Conservation (phyloP, 768 basidiomycete species). For the Xerocomellus intermedius region DNA sequence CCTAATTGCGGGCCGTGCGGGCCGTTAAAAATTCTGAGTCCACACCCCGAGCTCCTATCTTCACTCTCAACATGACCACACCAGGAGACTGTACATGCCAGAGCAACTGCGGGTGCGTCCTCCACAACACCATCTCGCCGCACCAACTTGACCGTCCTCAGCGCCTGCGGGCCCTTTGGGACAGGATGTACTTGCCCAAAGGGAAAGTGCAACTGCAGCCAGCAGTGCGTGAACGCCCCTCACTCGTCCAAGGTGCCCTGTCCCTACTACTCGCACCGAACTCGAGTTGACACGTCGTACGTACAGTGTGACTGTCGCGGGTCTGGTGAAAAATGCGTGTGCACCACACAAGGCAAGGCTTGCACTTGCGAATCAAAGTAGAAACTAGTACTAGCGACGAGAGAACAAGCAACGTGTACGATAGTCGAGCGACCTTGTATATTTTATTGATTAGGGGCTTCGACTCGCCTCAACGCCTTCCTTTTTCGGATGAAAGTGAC, state of each 20-base stretch:
- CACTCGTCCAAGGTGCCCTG: constrained; percentile 20
- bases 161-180: constrained; percentile 32
- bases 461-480: background rate
- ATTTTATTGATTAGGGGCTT: background rate
- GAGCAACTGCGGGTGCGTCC: constrained; percentile 27
- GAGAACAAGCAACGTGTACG: constrained; percentile 13
- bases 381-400: background rate
- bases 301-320: constrained; percentile 25
- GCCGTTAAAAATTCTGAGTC: no score
- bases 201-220: constrained; percentile 29
- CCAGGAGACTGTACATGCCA: constrained; percentile 27
- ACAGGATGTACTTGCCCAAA: constrained; percentile 33
- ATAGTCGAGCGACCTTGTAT: constrained; percentile 13
- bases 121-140: no score
- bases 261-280: background rate
- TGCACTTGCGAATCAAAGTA: constrained; percentile 23
- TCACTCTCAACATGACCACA: constrained; percentile 18
- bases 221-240: constrained; percentile 29
- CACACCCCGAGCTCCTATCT: no score
- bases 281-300: background rate
- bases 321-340: constrained; percentile 15
- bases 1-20: no score
- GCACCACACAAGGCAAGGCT: constrained; percentile 10
- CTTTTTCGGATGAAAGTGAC: constrained; percentile 10
- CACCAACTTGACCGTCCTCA: constrained; percentile 3